Evolutionary conservation across 106 monocot species (phyloP).

Genomic region (Acanthochlamys bracteata): DNA sequence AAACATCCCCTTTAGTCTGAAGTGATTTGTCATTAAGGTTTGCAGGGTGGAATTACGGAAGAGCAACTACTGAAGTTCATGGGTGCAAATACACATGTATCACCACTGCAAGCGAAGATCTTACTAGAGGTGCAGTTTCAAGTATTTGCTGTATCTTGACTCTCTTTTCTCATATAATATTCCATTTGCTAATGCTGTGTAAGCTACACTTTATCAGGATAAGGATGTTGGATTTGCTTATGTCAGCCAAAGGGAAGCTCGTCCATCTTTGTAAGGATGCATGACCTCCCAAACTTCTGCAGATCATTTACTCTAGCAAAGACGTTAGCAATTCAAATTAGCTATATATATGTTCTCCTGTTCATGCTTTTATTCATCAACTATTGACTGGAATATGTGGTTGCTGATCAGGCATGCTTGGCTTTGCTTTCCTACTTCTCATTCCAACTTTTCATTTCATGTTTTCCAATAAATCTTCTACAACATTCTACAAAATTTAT

Average conservation of each 20-base stretch:
- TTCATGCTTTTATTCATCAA: too few relatives aligned
- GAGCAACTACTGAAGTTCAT: slow-evolving; percentile 91
- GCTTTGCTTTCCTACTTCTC: too few relatives aligned
- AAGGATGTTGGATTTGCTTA: slow-evolving; percentile 80
- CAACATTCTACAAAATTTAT: too few relatives aligned
- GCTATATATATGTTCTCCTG: too few relatives aligned
- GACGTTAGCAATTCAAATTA: too few relatives aligned
- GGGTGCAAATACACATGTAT: slow-evolving; percentile 75
- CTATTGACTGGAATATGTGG: too few relatives aligned
- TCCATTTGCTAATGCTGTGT: not conserved
- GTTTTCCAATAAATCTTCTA: too few relatives aligned
- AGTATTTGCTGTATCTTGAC: not conserved
- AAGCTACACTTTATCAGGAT: slow-evolving; percentile 50
- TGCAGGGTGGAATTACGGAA: slow-evolving; percentile 98
- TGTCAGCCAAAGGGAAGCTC: slow-evolving; percentile 66
- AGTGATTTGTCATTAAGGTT: slow-evolving; percentile 40
- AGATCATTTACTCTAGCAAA: too few relatives aligned
- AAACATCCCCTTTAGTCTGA: too few relatives aligned
- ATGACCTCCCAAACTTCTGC: too few relatives aligned
- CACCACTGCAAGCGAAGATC: slow-evolving; percentile 61
- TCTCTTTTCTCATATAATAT: not conserved
- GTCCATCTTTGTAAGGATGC: slow-evolving; percentile 70
- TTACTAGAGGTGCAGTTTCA: slow-evolving; percentile 56
- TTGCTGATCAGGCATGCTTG: too few relatives aligned
- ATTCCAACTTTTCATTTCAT: too few relatives aligned